Base-by-base conservation (phyloP, 2,329 filamentous ascomycete species). In the Lecanicillium sp. region DNA sequence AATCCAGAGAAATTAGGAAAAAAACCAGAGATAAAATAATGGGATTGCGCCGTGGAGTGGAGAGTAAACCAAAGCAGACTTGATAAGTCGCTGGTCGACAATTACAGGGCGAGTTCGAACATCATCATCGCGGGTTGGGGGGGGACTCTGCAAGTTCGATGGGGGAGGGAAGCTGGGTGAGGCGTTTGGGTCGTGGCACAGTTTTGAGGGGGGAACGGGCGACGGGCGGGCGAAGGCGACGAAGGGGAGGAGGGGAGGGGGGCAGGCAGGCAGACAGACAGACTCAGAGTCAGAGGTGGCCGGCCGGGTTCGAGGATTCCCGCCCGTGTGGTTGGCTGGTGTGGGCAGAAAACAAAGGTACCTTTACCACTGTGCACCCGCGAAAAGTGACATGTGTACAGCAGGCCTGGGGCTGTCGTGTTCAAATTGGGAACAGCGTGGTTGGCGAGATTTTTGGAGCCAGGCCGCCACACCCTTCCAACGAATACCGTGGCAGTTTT, bases 71-170 rank as follows among this genome's bases (percentile, higher is more conserved):
- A 53, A 54, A 72, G 71, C 71, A 71, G 70, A 74, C 71, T 72
- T 66, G 65, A 57, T 60, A 61, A 72, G 70, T 70, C 69, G 71
- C 66, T 66, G 65, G 62, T 50, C 56, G 60, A 58, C 57, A 51
- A 47, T 66, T 67, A 75, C 58, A 73, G 62, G 62, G 60, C 61
- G 55, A 53, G 67, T 59, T 65, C 67, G 66, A 72, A 71, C 58
- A 59, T 60, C 70, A 77, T 74, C 58, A 65, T 65, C 65, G 58
- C 62, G 60, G 61, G n/a, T n/a, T n/a, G n/a, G n/a, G n/a, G n/a
- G n/a, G n/a, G n/a, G n/a, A n/a, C 60, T 53, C 57, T 66, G 55
- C 50, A 62, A n/a, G 67, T 68, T 73, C 66, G 68, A 67, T 68
- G 55, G 54, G 50, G 50, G 55, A 58, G 57, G 61, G 61, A 61